Conservation (phyloP, 2,329 filamentous ascomycete genomes). For the Botrytis squamosa region DNA sequence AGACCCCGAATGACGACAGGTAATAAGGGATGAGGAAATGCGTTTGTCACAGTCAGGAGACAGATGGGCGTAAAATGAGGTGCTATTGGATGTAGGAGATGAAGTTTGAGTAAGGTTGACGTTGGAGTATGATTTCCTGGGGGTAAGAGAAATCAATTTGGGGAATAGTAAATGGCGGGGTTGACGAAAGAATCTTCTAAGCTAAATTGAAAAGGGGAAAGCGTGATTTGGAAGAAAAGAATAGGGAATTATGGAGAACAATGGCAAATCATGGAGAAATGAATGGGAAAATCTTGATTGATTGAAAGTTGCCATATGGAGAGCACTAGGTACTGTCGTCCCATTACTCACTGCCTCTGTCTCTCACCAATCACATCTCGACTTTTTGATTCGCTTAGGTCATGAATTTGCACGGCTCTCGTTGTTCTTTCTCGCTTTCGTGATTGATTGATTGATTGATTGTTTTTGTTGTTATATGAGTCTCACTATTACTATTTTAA, state of each 20-base stretch:
- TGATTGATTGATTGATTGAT: background rate
- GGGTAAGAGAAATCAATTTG: slow-evolving; percentile 19
- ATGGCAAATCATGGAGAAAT: background rate
- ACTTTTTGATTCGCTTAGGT: background rate
- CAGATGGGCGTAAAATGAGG: background rate
- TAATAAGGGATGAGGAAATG: background rate
- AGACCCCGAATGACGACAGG: slow-evolving; percentile 12
- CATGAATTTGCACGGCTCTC: background rate
- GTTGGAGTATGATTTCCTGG: slow-evolving; percentile 14
- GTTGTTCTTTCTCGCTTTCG: background rate
- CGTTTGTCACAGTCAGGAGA: slow-evolving; percentile 27
- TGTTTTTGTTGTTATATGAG: background rate
- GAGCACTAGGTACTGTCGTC: background rate
- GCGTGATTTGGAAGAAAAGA: background rate
- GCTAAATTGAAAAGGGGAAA: background rate
- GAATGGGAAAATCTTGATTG: background rate
- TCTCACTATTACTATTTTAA: background rate
- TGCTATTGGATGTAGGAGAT: slow-evolving; percentile 10
- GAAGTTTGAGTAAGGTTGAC: slow-evolving; percentile 1
- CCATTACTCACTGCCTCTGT: background rate
- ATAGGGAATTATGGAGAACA: background rate
- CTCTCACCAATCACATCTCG: background rate
- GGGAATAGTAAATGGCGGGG: slow-evolving; percentile 11
- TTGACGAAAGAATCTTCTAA: background rate
- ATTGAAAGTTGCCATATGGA: background rate